These are phyloP conservation scores for Jaltomata sinuosa DNA, from an alignment of 257 asterid species.

Conservation along the genomic window DNA sequence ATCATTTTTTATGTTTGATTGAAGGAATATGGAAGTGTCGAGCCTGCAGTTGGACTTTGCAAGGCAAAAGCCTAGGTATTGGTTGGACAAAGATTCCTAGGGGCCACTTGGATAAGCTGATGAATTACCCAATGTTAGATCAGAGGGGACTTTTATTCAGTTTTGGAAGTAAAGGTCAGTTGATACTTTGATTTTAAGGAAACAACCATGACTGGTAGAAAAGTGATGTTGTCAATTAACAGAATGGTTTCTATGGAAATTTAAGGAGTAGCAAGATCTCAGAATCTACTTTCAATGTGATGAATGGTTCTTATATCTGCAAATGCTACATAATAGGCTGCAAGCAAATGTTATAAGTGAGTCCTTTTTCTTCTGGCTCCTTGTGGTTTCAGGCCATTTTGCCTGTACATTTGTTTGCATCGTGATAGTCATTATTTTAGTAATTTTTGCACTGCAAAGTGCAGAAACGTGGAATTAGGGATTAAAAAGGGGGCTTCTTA, in stretches of 20 bases:
- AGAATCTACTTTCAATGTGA: neutral
- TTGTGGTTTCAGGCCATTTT: neutral
- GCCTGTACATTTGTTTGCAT: neutral
- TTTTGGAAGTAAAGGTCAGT: conserved; percentile 62
- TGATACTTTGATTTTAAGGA: conserved; percentile 12
- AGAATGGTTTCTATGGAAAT: neutral
- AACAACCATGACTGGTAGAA: conserved; percentile 4
- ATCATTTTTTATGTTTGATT: conserved; percentile 35
- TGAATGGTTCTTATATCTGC: neutral
- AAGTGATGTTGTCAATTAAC: neutral
- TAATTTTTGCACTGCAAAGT: neutral
- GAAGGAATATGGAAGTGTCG: conserved; percentile 96
- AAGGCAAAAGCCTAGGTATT: conserved; percentile 43
- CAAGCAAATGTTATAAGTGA: neutral
- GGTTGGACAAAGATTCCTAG: conserved; percentile 51
- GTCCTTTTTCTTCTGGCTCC: neutral
- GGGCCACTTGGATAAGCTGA: conserved; percentile 51
- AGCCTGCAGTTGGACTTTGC: conserved; percentile 74
- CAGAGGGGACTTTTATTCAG: conserved; percentile 13
- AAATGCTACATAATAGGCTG: neutral
- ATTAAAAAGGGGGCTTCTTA: too few relatives aligned
- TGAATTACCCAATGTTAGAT: conserved; percentile 44
- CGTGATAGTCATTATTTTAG: neutral
- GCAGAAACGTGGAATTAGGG: neutral
- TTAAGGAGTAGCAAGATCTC: neutral